phyloP scores from a whole-genome alignment of 1,139 yeast species.

The Insectozyma bohioensis region DNA sequence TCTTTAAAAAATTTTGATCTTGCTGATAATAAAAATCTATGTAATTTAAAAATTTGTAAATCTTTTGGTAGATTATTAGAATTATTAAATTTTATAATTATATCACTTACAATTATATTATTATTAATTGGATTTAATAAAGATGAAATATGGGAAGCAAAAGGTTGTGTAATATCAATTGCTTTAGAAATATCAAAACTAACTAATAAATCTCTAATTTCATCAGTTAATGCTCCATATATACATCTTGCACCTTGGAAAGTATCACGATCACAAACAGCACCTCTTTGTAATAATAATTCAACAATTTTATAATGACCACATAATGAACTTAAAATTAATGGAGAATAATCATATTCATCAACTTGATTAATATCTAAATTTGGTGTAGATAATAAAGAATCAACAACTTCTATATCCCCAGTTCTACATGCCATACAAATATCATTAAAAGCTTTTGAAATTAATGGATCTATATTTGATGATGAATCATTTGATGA shows the following conservation, averaged over 20 bases:
- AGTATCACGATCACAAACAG: constrained; percentile 75
- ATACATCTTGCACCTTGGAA: constrained; percentile 79
- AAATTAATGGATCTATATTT: constrained; percentile 10
- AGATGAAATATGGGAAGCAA: constrained; percentile 66
- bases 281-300: constrained; percentile 60
- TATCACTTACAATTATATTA: constrained; percentile 37
- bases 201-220: constrained; percentile 56
- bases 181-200: constrained; percentile 68
- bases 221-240: constrained; percentile 73
- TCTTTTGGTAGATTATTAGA: constrained; percentile 5
- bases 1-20: constrained; percentile 31
- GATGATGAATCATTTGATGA: constrained; percentile 1
- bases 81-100: constrained; percentile 27
- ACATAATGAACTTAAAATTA: constrained; percentile 70
- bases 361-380: constrained; percentile 64
- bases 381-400: constrained; percentile 51
- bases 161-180: constrained; percentile 69
- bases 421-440: constrained; percentile 70
- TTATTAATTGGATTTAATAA: constrained; percentile 33
- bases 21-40: constrained; percentile 43
- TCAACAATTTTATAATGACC: constrained; percentile 68
- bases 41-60: constrained; percentile 27
- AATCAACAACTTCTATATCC: constrained; percentile 62
- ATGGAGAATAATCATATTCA: constrained; percentile 73
- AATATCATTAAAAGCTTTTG: constrained; percentile 39